phyloP scores from a whole-genome alignment of 202 grass and related monocot genomes.

The Carex sylvatica region DNA sequence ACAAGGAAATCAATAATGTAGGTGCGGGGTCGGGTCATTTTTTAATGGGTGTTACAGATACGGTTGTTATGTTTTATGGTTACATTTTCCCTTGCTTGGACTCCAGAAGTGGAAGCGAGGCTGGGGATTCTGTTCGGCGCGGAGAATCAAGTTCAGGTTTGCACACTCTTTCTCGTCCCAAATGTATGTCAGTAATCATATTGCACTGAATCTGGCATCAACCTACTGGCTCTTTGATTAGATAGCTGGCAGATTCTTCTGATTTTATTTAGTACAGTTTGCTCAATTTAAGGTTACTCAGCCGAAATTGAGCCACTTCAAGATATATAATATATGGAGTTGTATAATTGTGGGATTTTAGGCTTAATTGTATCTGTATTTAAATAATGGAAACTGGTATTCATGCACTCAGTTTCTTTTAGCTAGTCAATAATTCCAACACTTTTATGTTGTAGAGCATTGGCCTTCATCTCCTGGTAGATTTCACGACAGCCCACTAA shows the following conservation, averaged over 20 bases:
- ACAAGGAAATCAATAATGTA: conserved; percentile 22
- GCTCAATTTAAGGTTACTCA: not conserved
- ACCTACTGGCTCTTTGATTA: not conserved
- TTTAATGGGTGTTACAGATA: conserved; percentile 44
- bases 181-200: not conserved
- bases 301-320: not conserved
- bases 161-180: not conserved
- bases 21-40: conserved; percentile 17
- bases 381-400: not conserved
- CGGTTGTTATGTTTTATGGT: conserved; percentile 65
- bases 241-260: not conserved
- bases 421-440: not conserved
- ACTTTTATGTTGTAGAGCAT: conserved; percentile 10
- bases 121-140: conserved; percentile 61
- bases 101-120: conserved; percentile 54
- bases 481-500: conserved; percentile 30
- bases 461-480: conserved; percentile 36
- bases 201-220: not conserved
- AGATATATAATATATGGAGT: not conserved
- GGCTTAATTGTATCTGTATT: not conserved
- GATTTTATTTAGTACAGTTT: not conserved
- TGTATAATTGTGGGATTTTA: not conserved
- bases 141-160: conserved; percentile 56
- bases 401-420: not conserved
- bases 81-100: conserved; percentile 73